phyloP scores from a whole-genome alignment of 305 asterid genomes.

The Rubia peregrina region DNA sequence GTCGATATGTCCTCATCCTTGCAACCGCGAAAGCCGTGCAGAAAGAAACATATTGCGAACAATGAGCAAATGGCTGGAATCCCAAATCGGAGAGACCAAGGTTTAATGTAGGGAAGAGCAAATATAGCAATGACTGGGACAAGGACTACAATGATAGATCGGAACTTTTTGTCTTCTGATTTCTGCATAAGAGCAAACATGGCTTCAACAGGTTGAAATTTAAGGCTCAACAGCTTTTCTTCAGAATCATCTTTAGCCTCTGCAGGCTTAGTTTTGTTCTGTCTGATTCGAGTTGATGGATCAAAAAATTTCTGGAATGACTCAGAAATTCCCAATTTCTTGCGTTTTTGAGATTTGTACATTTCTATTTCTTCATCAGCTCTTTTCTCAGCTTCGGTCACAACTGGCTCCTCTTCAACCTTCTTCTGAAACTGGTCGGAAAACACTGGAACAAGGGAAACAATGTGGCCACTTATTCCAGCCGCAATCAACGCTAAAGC shows the following conservation, averaged over 20 bases:
- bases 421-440: slow-evolving; percentile 20
- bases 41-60: slow-evolving; percentile 33
- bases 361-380: background rate
- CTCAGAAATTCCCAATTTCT: background rate
- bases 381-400: background rate
- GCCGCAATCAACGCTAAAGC: slow-evolving; percentile 51
- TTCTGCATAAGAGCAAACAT: slow-evolving; percentile 4
- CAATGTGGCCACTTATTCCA: slow-evolving; percentile 48
- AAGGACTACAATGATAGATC: slow-evolving; percentile 15
- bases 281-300: background rate
- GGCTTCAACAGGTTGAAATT: slow-evolving; percentile 21
- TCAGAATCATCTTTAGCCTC: background rate
- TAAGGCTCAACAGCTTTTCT: background rate
- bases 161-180: background rate
- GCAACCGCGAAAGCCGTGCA: slow-evolving; percentile 25
- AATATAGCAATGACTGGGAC: slow-evolving; percentile 35
- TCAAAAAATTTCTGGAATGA: background rate
- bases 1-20: background rate
- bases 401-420: background rate
- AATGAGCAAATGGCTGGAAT: slow-evolving; percentile 46
- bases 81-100: slow-evolving; percentile 41
- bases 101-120: slow-evolving; percentile 30
- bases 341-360: background rate
- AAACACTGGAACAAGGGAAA: slow-evolving; percentile 34
- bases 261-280: background rate